Evolutionary conservation across 176 grass and related monocot genomes (phyloP).

Genomic region (Areca catechu): DNA sequence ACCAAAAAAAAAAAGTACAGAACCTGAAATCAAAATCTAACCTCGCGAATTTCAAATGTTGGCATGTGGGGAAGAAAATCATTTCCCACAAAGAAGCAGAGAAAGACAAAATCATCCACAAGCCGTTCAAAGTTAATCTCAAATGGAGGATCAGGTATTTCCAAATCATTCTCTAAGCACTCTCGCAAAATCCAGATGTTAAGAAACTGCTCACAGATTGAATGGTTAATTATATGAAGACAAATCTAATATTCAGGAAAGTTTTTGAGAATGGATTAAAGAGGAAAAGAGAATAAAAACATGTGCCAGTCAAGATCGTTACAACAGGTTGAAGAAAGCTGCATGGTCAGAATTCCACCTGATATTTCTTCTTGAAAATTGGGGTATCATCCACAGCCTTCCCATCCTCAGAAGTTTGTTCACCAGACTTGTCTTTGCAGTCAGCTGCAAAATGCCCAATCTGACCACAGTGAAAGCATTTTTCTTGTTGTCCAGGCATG

Average conservation of each 20-base stretch:
- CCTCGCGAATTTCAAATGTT: slow-evolving; percentile 96
- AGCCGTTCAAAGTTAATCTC: slow-evolving; percentile 88
- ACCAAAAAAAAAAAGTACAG: too few species aligned
- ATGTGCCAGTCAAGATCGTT: neutral
- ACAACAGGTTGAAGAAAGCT: too few species aligned
- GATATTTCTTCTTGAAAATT: slow-evolving; percentile 99
- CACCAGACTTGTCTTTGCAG: slow-evolving; percentile 54
- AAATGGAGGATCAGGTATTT: slow-evolving; percentile 82
- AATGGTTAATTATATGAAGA: slow-evolving; percentile 8
- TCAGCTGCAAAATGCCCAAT: slow-evolving; percentile 84
- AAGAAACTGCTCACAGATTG: slow-evolving; percentile 58
- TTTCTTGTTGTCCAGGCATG: slow-evolving; percentile 94
- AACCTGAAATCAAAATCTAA: slow-evolving; percentile 12
- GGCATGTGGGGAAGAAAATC: slow-evolving; percentile 98
- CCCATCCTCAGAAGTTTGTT: slow-evolving; percentile 18
- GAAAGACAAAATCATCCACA: slow-evolving; percentile 95
- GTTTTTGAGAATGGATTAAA: neutral
- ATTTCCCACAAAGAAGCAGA: slow-evolving; percentile 99
- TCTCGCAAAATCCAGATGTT: slow-evolving; percentile 94
- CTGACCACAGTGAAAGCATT: slow-evolving; percentile 90
- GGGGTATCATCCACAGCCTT: slow-evolving; percentile 58
- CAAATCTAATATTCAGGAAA: neutral
- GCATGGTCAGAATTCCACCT: slow-evolving; percentile 33
- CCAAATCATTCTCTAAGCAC: slow-evolving; percentile 89
- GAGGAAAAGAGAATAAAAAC: neutral